These are phyloP conservation scores for Globisporangium parvum DNA, from an alignment of 352 stramenopile genomes.

Conservation along the genomic window DNA sequence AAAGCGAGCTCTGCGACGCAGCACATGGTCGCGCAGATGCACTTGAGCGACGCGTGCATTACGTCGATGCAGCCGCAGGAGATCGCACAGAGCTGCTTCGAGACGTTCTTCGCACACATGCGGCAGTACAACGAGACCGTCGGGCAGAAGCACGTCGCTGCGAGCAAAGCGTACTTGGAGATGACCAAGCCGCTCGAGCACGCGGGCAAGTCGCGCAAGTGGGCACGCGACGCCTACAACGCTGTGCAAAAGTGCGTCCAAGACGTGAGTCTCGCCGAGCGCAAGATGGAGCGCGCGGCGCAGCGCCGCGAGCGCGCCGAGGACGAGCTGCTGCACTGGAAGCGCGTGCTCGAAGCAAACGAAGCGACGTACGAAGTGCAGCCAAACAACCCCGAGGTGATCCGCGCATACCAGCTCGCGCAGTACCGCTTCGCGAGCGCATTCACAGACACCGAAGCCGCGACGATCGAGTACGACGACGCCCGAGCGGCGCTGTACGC, in stretches of 20 bases:
- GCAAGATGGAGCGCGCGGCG: constrained; percentile 74
- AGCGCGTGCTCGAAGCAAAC: constrained; percentile 67
- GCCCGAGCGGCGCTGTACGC: constrained; percentile 39
- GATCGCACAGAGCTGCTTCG: constrained; percentile 74
- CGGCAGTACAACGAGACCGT: constrained; percentile 75
- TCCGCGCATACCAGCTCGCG: constrained; percentile 54
- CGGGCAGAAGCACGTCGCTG: constrained; percentile 68
- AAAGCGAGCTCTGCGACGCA: constrained; percentile 70
- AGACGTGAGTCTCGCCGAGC: constrained; percentile 59
- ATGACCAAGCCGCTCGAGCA: constrained; percentile 77
- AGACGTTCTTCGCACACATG: constrained; percentile 73
- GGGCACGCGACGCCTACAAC: constrained; percentile 75
- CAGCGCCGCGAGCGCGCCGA: constrained; percentile 52
- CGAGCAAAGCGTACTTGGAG: constrained; percentile 68
- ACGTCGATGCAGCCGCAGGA: constrained; percentile 73
- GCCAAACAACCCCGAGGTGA: constrained; percentile 69
- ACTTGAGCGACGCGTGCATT: constrained; percentile 74
- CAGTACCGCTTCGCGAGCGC: constrained; percentile 60
- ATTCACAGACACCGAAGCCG: constrained; percentile 56
- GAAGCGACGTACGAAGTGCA: constrained; percentile 78
- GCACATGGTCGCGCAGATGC: constrained; percentile 74
- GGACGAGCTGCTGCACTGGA: constrained; percentile 73
- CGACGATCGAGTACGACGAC: constrained; percentile 57
- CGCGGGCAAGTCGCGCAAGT: constrained; percentile 64
- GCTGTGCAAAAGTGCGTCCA: constrained; percentile 70